Evolutionary conservation across 1,284 basidiomycete genomes (phyloP), one percentile per base, ranked within the genome.

Genomic region (Malassezia yamatoensis): DNA sequence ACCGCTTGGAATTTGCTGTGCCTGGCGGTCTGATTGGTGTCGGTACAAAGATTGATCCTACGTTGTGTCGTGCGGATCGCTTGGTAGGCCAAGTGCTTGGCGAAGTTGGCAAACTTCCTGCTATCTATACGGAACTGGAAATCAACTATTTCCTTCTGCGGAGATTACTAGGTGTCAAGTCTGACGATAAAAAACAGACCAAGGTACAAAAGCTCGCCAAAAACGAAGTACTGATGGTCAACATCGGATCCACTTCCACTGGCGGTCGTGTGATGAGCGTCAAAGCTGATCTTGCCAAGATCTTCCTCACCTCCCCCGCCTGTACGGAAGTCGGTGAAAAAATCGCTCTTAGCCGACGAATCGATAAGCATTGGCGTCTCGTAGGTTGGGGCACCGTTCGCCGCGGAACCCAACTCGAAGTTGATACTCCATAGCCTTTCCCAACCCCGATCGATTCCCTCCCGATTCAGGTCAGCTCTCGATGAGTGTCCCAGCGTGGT

Each of bases 11-110:
- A 65, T 96, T 94, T 74, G 93, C 94, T 34, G 93, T 98, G 0
- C 93, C 94, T 3, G 94, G 93, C 61, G 94, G 93, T 43, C 78
- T 98, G 53, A 98, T 98, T 73, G 93, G 94, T 83, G 93, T 96
- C 10, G 93, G 94, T 35, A 98, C 93, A 29, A 83, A 87, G 71
- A 90, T 96, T 66, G 90, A 96, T 78, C 93, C 93, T 37, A 94
- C 90, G 42, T 80, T 98, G 29, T 98, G 93, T 77, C 83, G 93
- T 79, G 93, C 91, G 44, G 94, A 98, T 81, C 83, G 93, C 58
- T 78, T 98, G 49, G 88, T 98, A 55, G 93, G 94, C 29, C 93
- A 96, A 78, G 93, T 98, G 18, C 80, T 98, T 68, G 89, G 88
- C 59, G 86, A 87, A 0, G 90, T 94, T 40, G 93, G 93, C 42